Percentiles rank a stretch among this genome's conserved stretches.
phyloP scores from a whole-genome alignment of 192 early-diverging fungal genomes.

The Podila verticillata region DNA sequence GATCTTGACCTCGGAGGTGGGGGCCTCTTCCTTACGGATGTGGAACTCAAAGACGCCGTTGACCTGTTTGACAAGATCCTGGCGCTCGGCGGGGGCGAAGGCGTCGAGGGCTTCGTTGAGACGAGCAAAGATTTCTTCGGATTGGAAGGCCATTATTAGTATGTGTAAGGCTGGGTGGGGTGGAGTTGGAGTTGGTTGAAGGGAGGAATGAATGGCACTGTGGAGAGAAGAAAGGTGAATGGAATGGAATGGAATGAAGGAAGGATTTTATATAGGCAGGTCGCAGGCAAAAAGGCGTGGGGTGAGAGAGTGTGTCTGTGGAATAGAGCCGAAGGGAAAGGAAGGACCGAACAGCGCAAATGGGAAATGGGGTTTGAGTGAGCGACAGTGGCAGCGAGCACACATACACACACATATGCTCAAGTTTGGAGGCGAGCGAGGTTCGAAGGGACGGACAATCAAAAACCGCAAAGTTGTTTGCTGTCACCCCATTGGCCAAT shows the following conservation, averaged over 20 bases:
- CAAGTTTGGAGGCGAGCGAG: too few relatives aligned
- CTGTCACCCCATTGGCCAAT: too few relatives aligned
- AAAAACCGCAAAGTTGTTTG: too few relatives aligned
- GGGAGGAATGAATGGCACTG: not conserved
- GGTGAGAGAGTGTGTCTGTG: not conserved
- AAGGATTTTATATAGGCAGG: not conserved
- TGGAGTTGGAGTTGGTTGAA: not conserved
- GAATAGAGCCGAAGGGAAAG: too few relatives aligned
- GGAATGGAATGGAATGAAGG: not conserved
- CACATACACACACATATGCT: too few relatives aligned
- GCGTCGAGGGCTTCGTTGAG: constrained; percentile 62
- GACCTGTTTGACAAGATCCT: constrained; percentile 68
- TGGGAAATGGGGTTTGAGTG: too few relatives aligned
- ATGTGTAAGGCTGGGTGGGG: not conserved
- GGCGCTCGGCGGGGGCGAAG: constrained; percentile 60
- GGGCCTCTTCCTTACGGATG: constrained; percentile 4
- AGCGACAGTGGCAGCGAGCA: too few relatives aligned
- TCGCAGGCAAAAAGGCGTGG: not conserved
- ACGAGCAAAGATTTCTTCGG: constrained; percentile 72
- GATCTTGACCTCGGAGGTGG: constrained; percentile 9
- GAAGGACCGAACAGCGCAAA: too few relatives aligned
- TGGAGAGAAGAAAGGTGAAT: not conserved
- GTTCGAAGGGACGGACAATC: too few relatives aligned
- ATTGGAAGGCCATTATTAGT: constrained; percentile 63
- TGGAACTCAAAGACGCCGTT: constrained; percentile 85